phyloP scores from a whole-genome alignment of 768 basidiomycete species.

The Amyloporia xantha region DNA sequence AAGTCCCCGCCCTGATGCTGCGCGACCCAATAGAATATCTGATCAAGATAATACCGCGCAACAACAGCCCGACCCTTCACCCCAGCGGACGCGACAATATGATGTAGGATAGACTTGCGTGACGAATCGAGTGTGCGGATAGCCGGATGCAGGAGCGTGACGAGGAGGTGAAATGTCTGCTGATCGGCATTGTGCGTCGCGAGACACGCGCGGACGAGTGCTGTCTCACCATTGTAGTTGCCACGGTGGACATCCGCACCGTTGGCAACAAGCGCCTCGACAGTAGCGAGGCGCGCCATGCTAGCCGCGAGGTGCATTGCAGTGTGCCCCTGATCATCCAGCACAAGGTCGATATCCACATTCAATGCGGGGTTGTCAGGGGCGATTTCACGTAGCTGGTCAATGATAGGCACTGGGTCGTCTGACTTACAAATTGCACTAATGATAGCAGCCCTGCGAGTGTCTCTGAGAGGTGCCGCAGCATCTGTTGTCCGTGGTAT shows the following conservation, averaged over 20 bases:
- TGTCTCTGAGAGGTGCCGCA: slow-evolving; percentile 39
- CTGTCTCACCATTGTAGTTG: slow-evolving; percentile 91
- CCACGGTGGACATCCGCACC: slow-evolving; percentile 90
- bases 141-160: slow-evolving; percentile 58
- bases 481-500: slow-evolving; percentile 47
- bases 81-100: slow-evolving; percentile 85
- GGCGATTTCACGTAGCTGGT: slow-evolving; percentile 59
- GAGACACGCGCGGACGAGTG: slow-evolving; percentile 86
- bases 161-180: slow-evolving; percentile 64
- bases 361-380: slow-evolving; percentile 31
- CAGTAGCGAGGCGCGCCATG: slow-evolving; percentile 61
- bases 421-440: slow-evolving; percentile 65
- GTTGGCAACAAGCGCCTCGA: slow-evolving; percentile 61
- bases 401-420: slow-evolving; percentile 55
- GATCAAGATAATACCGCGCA: slow-evolving; percentile 89
- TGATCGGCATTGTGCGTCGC: slow-evolving; percentile 81
- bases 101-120: slow-evolving; percentile 83
- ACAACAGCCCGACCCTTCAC: slow-evolving; percentile 80
- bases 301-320: slow-evolving; percentile 91
- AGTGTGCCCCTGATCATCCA: slow-evolving; percentile 94
- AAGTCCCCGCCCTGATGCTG: slow-evolving; percentile 72
- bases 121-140: slow-evolving; percentile 87
- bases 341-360: slow-evolving; percentile 68
- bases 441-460: slow-evolving; percentile 55
- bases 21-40: slow-evolving; percentile 82